These are phyloP conservation scores for Singerocomus inundabilis DNA, from an alignment of 1,284 basidiomycete species.

Conservation along the genomic window DNA sequence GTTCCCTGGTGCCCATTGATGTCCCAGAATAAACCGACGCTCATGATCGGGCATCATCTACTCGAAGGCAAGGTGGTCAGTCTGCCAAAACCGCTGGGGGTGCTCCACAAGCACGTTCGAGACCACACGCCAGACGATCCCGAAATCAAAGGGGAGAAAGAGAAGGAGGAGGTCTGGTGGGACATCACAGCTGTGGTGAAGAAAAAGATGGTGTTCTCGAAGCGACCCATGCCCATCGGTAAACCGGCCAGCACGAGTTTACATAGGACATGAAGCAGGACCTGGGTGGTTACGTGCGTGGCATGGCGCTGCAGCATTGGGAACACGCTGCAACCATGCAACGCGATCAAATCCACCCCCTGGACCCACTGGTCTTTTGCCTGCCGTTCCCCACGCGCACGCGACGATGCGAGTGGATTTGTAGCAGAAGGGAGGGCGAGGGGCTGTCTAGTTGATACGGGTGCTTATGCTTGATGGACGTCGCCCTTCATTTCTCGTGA, in stretches of 20 bases:
- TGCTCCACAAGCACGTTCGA: constrained; percentile 45
- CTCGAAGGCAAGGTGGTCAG: constrained; percentile 83
- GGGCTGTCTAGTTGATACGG: neutral
- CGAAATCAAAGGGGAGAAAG: constrained; percentile 1
- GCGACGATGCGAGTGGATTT: neutral
- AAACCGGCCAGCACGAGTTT: constrained; percentile 26
- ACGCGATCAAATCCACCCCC: constrained; percentile 5
- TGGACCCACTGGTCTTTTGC: constrained; percentile 14
- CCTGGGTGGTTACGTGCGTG: constrained; percentile 2
- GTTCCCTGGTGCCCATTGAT: constrained; percentile 8
- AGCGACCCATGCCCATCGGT: constrained; percentile 67
- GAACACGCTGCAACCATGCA: constrained; percentile 20
- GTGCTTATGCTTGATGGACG: neutral
- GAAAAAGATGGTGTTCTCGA: constrained; percentile 76
- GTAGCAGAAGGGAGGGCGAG: neutral
- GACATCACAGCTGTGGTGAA: constrained; percentile 61
- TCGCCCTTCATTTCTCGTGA: neutral
- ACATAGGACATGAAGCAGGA: constrained; percentile 8
- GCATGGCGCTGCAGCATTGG: constrained; percentile 11
- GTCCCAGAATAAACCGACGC: constrained; percentile 68
- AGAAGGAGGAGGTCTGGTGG: constrained; percentile 35
- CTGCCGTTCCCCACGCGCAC: neutral
- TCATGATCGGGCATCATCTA: constrained; percentile 84
- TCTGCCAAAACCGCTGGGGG: constrained; percentile 75
- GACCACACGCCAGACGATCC: neutral